These are phyloP conservation scores for Citrus glauca DNA, from an alignment of 345 rosid genomes.

Conservation along the genomic window DNA sequence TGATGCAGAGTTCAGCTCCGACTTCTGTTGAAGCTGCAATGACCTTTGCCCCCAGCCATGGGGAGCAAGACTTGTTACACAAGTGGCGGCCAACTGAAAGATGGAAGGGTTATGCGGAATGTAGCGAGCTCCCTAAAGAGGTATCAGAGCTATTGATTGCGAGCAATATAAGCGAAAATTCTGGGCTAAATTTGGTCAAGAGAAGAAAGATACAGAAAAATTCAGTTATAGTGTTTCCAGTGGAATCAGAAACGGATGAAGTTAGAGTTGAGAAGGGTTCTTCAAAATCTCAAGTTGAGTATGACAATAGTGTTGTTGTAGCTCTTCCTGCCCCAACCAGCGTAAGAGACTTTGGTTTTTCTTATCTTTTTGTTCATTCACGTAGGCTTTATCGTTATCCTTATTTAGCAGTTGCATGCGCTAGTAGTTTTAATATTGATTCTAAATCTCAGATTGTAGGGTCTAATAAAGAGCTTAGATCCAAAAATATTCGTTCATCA, in stretches of 20 bases:
- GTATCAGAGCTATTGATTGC: background rate
- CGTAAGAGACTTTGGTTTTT: background rate
- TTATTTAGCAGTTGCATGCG: background rate
- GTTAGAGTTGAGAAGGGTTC: background rate
- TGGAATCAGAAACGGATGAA: conserved; percentile 4
- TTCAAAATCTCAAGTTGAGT: background rate
- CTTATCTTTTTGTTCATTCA: background rate
- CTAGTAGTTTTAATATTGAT: background rate
- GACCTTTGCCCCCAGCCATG: conserved; percentile 1
- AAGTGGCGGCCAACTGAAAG: conserved; percentile 9
- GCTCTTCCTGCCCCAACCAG: background rate
- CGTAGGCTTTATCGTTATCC: background rate
- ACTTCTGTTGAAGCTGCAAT: conserved; percentile 11
- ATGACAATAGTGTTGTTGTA: background rate
- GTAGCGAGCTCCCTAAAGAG: background rate
- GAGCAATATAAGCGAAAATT: background rate
- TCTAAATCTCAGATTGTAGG: background rate
- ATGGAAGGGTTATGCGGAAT: background rate
- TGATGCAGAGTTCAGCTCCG: conserved; percentile 10
- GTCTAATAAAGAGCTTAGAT: conserved; percentile 7
- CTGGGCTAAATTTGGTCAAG: conserved; percentile 16
- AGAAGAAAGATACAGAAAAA: conserved; percentile 20
- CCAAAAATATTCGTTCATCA: background rate
- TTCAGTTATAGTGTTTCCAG: background rate
- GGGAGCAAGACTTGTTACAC: conserved; percentile 8